Conservation (phyloP, 1,284 basidiomycete species). For the Puccinia polysora region DNA sequence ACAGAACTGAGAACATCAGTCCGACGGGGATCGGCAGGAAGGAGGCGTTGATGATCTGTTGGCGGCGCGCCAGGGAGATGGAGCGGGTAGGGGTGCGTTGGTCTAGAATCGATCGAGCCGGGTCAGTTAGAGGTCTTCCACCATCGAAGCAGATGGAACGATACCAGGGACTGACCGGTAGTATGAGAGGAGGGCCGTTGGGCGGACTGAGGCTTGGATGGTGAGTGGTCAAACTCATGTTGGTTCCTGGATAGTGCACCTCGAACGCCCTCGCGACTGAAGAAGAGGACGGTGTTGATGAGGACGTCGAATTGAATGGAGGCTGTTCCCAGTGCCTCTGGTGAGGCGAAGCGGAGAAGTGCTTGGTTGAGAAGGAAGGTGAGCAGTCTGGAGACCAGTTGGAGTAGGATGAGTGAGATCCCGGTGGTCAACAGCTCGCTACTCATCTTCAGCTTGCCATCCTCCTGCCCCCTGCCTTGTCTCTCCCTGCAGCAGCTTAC, state of each 20-base stretch:
- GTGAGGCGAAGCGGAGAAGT: conserved; percentile 75
- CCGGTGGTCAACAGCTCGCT: conserved; percentile 57
- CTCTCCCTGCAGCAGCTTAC: too few relatives aligned
- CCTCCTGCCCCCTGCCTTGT: too few relatives aligned
- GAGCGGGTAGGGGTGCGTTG: neutral
- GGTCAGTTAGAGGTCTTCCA: too few relatives aligned
- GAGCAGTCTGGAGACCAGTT: conserved; percentile 72
- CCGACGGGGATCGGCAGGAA: conserved; percentile 63
- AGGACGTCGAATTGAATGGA: conserved; percentile 80
- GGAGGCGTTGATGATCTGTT: conserved; percentile 57
- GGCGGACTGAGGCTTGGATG: too few relatives aligned
- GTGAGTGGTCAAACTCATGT: conserved; percentile 48
- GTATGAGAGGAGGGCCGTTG: too few relatives aligned
- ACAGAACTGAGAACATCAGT: conserved; percentile 58
- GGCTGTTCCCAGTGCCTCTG: conserved; percentile 77
- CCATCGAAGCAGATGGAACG: too few relatives aligned
- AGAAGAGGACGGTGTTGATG: conserved; percentile 81
- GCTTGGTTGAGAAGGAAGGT: conserved; percentile 86
- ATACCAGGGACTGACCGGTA: too few relatives aligned
- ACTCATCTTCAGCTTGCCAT: neutral
- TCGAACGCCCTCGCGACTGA: conserved; percentile 83
- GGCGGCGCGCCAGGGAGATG: conserved; percentile 44
- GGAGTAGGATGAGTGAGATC: conserved; percentile 76
- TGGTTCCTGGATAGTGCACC: conserved; percentile 63
- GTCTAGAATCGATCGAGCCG: neutral